phyloP scores from a whole-genome alignment of 2,329 filamentous ascomycete species.

The Arthroderma sp. region DNA sequence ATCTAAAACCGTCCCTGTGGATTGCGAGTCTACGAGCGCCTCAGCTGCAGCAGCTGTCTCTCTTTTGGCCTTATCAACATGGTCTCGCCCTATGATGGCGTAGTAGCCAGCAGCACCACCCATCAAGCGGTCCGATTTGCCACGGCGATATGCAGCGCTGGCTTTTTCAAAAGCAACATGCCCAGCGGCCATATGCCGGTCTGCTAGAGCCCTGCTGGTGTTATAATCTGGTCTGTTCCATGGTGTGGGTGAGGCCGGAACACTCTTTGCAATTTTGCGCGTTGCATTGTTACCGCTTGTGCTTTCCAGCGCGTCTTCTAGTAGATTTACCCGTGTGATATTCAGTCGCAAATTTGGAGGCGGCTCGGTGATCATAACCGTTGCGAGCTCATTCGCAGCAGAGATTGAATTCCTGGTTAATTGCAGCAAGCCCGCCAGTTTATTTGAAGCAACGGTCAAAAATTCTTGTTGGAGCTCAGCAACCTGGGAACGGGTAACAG shows the following conservation, averaged over 20 bases:
- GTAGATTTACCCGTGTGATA: not conserved
- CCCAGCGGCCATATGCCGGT: constrained; percentile 35
- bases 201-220: constrained; percentile 26
- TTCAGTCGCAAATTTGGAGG: not conserved
- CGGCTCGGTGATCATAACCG: constrained; percentile 33
- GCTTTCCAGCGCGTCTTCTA: not conserved
- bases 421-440: constrained; percentile 41
- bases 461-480: constrained; percentile 44
- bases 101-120: constrained; percentile 67
- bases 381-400: constrained; percentile 48
- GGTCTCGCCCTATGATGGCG: constrained; percentile 54
- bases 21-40: constrained; percentile 54
- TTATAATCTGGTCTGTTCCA: constrained; percentile 7
- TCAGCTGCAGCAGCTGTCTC: constrained; percentile 58
- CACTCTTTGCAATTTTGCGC: not conserved
- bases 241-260: not conserved
- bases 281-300: no score
- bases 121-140: constrained; percentile 59
- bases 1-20: constrained; percentile 50
- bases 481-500: constrained; percentile 35
- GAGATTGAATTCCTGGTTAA: constrained; percentile 45
- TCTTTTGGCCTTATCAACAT: constrained; percentile 43
- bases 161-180: constrained; percentile 45
- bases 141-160: constrained; percentile 43
- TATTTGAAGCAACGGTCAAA: constrained; percentile 34